Evolutionary conservation across 1,139 yeast species (phyloP), one percentile per base, ranked within the genome.

Genomic region (Blastobotrys persicus): DNA sequence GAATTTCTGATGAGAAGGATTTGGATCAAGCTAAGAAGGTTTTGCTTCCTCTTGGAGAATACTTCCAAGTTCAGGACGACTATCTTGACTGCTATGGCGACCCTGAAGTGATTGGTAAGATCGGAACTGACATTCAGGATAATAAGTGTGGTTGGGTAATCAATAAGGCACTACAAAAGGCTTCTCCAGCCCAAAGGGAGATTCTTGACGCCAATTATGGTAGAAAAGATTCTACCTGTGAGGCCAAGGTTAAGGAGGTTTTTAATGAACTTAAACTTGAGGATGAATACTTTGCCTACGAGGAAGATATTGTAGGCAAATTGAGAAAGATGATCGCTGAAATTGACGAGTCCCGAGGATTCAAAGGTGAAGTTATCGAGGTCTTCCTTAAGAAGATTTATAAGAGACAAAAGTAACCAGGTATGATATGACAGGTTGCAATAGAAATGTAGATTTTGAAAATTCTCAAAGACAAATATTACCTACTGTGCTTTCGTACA

Each of bases 1-100:
- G 97, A 47, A 70, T 87, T 59, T 75, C 75, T 52, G 76, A 78
- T 61, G 85, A 78, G 52, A 69, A 74, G 59, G 96, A 91, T 68
- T 78, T 94, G 68, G 79, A 87, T 68, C 98, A 92, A 74, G 97
- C 89, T 16, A 79, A 77, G 57, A 94, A 88, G 60, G 82, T 94
- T 45, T 79, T 94, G 69, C 83, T 94, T 57, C 98, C 98, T 52
- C 79, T 92, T 60, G 99, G 99, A 53, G 97, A 94, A 72, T 94
- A 94, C 70, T 94, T 94, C 85, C 99, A 94, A 74, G 88, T 94
- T 61, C 98, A 94, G 74, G 99, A 94, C 67, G 99, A 94, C 70
- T 94, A 76, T 74, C 80, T 94, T 62, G 99, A 94, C 71, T 88
- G 97, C 71, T 94, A 88, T 66, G 99, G 98, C 56, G 89, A 94